phyloP scores from a whole-genome alignment of 257 asterid species.

The Apocynum venetum region DNA sequence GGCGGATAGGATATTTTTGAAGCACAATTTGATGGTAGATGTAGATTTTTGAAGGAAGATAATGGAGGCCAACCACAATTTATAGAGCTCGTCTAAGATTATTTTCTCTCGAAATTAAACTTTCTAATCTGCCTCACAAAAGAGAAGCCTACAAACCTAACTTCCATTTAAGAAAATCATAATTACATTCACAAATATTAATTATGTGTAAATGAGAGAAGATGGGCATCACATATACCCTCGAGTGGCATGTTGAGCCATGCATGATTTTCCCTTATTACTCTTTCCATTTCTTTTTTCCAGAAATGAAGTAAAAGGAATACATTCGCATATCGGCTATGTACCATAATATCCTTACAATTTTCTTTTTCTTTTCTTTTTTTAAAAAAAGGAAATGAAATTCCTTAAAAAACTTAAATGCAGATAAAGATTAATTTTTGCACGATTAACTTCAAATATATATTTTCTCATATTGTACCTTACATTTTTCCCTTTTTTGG shows the following conservation, averaged over 20 bases:
- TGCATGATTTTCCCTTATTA: slow-evolving; percentile 8
- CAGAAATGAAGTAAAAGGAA: not conserved
- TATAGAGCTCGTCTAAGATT: slow-evolving; percentile 47
- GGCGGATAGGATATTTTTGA: not conserved
- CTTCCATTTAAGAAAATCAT: slow-evolving; percentile 25
- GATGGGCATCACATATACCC: not conserved
- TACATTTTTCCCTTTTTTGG: no score
- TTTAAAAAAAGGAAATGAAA: no score
- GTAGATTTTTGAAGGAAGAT: slow-evolving; percentile 32
- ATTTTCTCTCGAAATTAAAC: slow-evolving; percentile 25
- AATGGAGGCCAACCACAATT: slow-evolving; percentile 49
- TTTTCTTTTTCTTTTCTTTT: not conserved
- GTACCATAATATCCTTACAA: not conserved
- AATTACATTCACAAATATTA: not conserved
- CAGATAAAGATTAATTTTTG: no score
- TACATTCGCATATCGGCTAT: no score
- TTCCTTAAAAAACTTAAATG: no score
- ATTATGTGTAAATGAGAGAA: slow-evolving; percentile 7
- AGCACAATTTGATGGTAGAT: slow-evolving; percentile 15
- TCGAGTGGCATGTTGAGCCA: slow-evolving; percentile 3
- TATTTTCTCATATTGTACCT: no score
- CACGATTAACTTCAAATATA: no score
- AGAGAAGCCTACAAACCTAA: slow-evolving; percentile 51
- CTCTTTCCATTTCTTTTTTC: not conserved
- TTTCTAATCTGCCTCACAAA: slow-evolving; percentile 27